Evolutionary conservation across 345 rosid species (phyloP).

Genomic region (Acer negundo): DNA sequence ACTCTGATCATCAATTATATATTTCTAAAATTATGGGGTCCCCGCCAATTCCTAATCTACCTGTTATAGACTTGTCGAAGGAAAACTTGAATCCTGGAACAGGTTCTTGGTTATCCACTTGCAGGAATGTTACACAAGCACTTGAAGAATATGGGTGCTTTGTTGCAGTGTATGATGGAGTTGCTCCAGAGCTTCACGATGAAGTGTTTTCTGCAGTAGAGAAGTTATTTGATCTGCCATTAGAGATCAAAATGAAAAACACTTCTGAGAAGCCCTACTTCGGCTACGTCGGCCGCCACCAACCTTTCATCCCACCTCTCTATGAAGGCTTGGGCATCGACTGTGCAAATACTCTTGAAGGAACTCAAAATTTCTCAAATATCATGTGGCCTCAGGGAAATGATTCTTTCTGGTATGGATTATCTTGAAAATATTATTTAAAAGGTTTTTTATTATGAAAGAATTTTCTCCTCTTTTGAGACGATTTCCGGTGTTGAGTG

Average conservation of each 20-base stretch:
- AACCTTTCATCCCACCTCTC: conserved; percentile 32
- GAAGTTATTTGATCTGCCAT: conserved; percentile 35
- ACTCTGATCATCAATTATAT: not conserved
- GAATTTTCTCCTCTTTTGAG: too few species aligned
- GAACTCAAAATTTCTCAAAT: conserved; percentile 34
- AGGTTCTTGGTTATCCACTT: conserved; percentile 25
- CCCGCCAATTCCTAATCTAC: conserved; percentile 13
- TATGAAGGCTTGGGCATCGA: conserved; percentile 52
- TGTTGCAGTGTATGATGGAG: conserved; percentile 15
- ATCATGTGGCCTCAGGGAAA: conserved; percentile 61
- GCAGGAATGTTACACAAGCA: conserved; percentile 26
- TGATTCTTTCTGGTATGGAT: conserved; percentile 36
- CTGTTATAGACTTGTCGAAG: conserved; percentile 34
- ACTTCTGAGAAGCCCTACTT: conserved; percentile 35
- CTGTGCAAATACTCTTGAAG: conserved; percentile 29
- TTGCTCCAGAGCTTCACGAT: conserved; percentile 23
- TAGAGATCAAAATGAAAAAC: conserved; percentile 43
- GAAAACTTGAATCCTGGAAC: conserved; percentile 40
- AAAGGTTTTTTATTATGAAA: too few species aligned
- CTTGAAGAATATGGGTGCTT: conserved; percentile 38
- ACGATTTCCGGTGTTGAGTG: too few species aligned
- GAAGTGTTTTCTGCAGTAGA: conserved; percentile 17
- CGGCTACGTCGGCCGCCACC: conserved; percentile 40
- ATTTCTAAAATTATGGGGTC: conserved; percentile 24
- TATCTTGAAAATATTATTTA: too few species aligned